Percentiles rank a stretch among this genome's conserved stretches.
These are phyloP conservation scores for Sporobolus alterniflorus DNA, from an alignment of 202 grass and related monocot genomes.

Conservation along the genomic window DNA sequence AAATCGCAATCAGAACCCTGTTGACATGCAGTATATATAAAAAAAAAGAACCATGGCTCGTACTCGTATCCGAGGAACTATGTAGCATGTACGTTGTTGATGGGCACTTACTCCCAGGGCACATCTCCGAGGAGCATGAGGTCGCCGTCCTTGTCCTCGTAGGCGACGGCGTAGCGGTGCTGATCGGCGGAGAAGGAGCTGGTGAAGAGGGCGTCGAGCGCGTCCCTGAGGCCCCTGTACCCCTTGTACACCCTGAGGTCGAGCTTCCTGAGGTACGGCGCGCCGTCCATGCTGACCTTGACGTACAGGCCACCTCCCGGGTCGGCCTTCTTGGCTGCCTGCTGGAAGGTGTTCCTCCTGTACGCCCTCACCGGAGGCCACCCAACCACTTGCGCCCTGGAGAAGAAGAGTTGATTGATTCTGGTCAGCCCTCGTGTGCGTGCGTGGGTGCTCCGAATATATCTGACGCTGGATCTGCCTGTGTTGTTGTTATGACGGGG, in stretches of 20 bases:
- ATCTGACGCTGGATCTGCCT: neutral
- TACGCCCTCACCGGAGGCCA: conserved; percentile 77
- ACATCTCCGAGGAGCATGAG: conserved; percentile 76
- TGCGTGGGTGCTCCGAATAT: neutral
- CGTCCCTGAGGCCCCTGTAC: conserved; percentile 65
- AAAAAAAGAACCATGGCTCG: too few relatives aligned
- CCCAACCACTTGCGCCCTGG: conserved; percentile 71
- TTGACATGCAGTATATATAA: too few relatives aligned
- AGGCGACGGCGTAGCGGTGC: conserved; percentile 48
- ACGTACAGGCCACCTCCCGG: conserved; percentile 46
- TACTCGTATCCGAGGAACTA: too few relatives aligned
- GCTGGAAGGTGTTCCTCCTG: conserved; percentile 63
- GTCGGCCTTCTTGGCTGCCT: conserved; percentile 45
- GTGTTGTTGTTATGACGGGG: neutral
- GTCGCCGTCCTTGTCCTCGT: conserved; percentile 79
- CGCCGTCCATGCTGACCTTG: conserved; percentile 91
- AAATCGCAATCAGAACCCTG: neutral
- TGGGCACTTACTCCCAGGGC: conserved; percentile 87
- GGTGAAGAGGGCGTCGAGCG: conserved; percentile 60
- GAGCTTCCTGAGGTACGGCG: conserved; percentile 75
- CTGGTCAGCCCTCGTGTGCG: neutral
- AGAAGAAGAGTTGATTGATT: neutral
- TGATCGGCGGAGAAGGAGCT: conserved; percentile 40
- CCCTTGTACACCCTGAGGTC: conserved; percentile 65
- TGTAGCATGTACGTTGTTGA: too few relatives aligned